phyloP scores from a whole-genome alignment of 495 filamentous ascomycete species.

The Tetracladium setigerum region DNA sequence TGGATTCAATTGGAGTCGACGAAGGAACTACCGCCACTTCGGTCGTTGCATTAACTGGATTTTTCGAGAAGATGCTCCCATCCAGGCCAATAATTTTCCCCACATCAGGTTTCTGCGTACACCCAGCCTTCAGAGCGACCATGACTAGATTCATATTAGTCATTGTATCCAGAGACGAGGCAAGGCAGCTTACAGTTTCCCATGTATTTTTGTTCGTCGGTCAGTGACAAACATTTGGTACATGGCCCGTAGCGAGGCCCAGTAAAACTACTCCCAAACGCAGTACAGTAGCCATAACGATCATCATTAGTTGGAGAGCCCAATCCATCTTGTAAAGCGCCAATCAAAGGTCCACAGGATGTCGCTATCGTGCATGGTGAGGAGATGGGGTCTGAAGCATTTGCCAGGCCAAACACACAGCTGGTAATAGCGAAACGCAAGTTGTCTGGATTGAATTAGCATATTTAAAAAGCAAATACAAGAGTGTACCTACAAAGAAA shows the following conservation, averaged over 20 bases:
- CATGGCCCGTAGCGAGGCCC: too few relatives aligned
- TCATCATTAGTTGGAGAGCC: constrained; percentile 1
- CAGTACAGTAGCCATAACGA: constrained; percentile 12
- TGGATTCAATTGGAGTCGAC: constrained; percentile 20
- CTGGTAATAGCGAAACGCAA: constrained; percentile 30
- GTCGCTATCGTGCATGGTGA: constrained; percentile 5
- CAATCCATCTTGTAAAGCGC: constrained; percentile 6
- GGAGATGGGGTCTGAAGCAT: constrained; percentile 4
- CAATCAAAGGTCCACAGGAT: constrained; percentile 8
- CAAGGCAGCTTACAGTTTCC: too few relatives aligned
- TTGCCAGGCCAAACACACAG: constrained; percentile 28
- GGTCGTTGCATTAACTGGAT: constrained; percentile 32
- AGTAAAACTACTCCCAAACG: neutral
- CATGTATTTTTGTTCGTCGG: too few relatives aligned
- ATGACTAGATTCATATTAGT: constrained; percentile 21
- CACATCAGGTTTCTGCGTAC: constrained; percentile 30
- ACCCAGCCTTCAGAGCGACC: constrained; percentile 38
- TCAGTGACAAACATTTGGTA: too few relatives aligned
- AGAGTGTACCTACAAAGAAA: constrained; percentile 37
- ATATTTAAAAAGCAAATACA: neutral
- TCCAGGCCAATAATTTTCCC: constrained; percentile 33
- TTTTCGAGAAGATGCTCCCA: constrained; percentile 39
- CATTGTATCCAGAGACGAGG: too few relatives aligned
- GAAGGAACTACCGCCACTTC: constrained; percentile 11
- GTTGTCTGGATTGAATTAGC: constrained; percentile 21